Base-by-base conservation (phyloP, 192 early-diverging fungal genomes). In the Linnemannia zychae region DNA sequence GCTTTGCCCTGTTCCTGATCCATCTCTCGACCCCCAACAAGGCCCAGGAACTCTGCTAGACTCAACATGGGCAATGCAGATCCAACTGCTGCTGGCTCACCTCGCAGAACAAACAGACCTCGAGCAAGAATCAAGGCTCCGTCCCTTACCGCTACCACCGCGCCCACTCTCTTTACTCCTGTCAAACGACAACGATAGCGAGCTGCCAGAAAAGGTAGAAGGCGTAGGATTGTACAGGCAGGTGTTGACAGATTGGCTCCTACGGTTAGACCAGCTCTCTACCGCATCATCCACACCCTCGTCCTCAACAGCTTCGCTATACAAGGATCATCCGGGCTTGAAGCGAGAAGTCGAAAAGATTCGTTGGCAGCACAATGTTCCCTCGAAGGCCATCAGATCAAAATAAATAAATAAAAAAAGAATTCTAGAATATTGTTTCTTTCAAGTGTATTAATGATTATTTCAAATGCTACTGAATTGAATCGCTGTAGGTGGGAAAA, bases 321-420 rank as follows among this genome's bases (percentile, higher is more conserved):
- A 65, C 24, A 65, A 67, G 7, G 40, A 65, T 4, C 60, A 84
- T n/a, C 60, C 77, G 6, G 75, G 76, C 0, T 57, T 84, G 46
- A 84, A 79, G 57, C 76, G 82, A n/a, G 82, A 84, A 24, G 46
- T 84, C n/a, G 82, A 79, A 34, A 84, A 79, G 67, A 75, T 84
- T 34, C 77, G 82, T n/a, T 78, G 71, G 77, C 82, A 84, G 46
- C 67, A 78, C 9, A 48, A 48, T 28, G 53, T 73, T 18, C 12
- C 60, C 6, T 50, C 70, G 46, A 60, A 65, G 50, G n/a, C 2
- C 37, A 47, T 49, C 33, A 67, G 18, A 76, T 36, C 67, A 38
- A 69, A 48, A 49, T 44, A 44, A 44, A 44, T n/a, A 67, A 47
- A 65, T 13, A 24, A 22, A 74, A 31, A 15, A 65, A 1, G 28